Base-by-base conservation (phyloP, 208 protist genomes). In the Trypanosoma lewisi region DNA sequence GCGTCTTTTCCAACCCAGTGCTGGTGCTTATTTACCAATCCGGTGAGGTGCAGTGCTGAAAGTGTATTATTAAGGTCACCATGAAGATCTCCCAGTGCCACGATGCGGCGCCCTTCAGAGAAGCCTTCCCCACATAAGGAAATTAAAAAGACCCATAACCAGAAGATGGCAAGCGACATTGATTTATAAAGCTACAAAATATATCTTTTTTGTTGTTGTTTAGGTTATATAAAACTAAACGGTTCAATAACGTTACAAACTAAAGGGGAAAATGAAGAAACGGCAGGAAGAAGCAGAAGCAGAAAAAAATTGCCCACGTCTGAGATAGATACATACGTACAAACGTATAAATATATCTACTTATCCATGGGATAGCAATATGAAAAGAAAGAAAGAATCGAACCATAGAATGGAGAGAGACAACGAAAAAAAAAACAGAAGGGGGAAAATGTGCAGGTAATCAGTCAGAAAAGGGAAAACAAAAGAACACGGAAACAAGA, bases 31-130 rank as follows among this genome's bases (percentile, higher is more conserved):
- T 93, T 76, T 4, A 96, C 75, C 21, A 96, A 67, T 8, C 82
- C 67, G 21, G 84, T 72, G 25, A 93, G 70, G 34, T 80, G 82
- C 11, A 96, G 65, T 16, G 91, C 74, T 0, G 84, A 63, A 23
- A 82, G 47, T 33, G 76, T 91, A 61, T 93, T 83, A 67, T 93
- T 89, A 57, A 86, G 84, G 73, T 96, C 89, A 14, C 87, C 89
- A 65, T 96, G 89, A 57, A 96, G 77, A 67, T 96, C 89, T 7
- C 89, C 87, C 25, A 93, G 69, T 1, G 85, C 86, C 8, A 93
- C 79, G 14, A 96, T 70, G 42, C 85, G 82, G 12, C 86, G 82
- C 9, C 80, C 82, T 5, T 58, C 56, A 39, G 8, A 41, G 28
- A n/a, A 8, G 16, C 52, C 30, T 33, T 37, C n/a, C 7, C 9